These are phyloP conservation scores for Pythium sukuiense DNA, from an alignment of 352 stramenopile genomes.

Conservation along the genomic window DNA sequence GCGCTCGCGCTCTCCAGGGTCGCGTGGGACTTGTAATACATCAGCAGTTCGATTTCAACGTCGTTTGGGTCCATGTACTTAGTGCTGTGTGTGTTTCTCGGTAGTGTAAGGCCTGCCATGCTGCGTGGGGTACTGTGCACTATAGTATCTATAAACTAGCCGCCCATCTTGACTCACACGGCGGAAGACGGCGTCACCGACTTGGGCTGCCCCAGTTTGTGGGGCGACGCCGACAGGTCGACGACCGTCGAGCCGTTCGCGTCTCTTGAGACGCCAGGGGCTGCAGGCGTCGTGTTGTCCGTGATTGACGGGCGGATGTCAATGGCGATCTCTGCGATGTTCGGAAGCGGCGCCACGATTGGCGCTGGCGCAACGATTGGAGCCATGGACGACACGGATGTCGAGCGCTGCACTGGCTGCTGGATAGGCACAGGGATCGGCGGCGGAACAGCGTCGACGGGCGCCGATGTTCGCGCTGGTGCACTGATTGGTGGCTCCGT, in stretches of 20 bases:
- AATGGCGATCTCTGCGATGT: conserved; percentile 33
- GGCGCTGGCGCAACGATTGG: not conserved
- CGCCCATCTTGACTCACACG: conserved; percentile 36
- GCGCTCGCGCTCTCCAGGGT: not conserved
- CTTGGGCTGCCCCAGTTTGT: conserved; percentile 48
- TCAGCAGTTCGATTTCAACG: not conserved
- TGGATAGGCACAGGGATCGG: conserved; percentile 15
- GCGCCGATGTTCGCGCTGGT: conserved; percentile 16
- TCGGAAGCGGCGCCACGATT: conserved; percentile 17
- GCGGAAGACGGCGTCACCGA: conserved; percentile 57
- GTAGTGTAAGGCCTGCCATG: conserved; percentile 7
- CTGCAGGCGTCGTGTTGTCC: conserved; percentile 4
- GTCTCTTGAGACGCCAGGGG: not conserved
- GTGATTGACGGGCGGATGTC: conserved; percentile 37
- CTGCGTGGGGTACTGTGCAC: conserved; percentile 1
- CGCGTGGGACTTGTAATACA: not conserved
- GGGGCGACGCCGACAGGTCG: conserved; percentile 32
- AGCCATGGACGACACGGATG: not conserved
- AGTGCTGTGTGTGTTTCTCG: not conserved
- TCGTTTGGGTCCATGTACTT: conserved; percentile 1
- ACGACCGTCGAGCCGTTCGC: conserved; percentile 11
- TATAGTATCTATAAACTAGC: conserved; percentile 9
- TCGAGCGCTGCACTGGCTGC: conserved; percentile 10
- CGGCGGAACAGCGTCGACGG: not conserved
- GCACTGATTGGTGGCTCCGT: conserved; percentile 26